A percentile compares a stretch with the other conserved stretches of the same genome.
phyloP scores from a whole-genome alignment of 2,329 filamentous ascomycete species.

The Trichoderma polysporum region DNA sequence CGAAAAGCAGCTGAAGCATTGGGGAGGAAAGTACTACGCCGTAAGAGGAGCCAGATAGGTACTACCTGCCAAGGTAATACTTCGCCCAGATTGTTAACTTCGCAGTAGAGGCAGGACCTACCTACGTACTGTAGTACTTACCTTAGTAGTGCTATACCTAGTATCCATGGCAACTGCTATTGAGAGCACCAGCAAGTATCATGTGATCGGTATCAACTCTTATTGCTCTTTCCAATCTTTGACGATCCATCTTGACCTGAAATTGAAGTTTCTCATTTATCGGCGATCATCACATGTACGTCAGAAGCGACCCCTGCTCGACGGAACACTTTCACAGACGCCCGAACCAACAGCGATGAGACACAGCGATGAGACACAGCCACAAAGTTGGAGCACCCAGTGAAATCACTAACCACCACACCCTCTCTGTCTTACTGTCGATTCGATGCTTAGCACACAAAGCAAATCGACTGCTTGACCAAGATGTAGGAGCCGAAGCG shows the following conservation, averaged over 20 bases:
- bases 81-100: too few species aligned
- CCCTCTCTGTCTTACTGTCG: background rate
- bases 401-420: background rate
- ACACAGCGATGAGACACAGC: background rate
- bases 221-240: background rate
- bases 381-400: background rate
- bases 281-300: background rate
- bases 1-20: background rate
- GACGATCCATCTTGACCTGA: background rate
- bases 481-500: background rate
- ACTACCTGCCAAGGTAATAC: too few species aligned
- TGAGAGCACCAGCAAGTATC: background rate
- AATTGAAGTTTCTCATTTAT: background rate
- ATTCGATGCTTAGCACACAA: background rate
- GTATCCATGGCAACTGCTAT: background rate
- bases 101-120: too few species aligned
- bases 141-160: too few species aligned
- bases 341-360: background rate
- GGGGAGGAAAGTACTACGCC: background rate
- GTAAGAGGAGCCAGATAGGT: too few species aligned
- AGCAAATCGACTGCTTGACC: background rate
- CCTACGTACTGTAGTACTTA: background rate
- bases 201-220: background rate
- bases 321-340: background rate
- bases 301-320: background rate